A percentile compares a stretch with the other conserved stretches of the same genome.
Conservation (phyloP, 225 moss, liverwort and hornwort species). For the Sphagnum contortum region DNA sequence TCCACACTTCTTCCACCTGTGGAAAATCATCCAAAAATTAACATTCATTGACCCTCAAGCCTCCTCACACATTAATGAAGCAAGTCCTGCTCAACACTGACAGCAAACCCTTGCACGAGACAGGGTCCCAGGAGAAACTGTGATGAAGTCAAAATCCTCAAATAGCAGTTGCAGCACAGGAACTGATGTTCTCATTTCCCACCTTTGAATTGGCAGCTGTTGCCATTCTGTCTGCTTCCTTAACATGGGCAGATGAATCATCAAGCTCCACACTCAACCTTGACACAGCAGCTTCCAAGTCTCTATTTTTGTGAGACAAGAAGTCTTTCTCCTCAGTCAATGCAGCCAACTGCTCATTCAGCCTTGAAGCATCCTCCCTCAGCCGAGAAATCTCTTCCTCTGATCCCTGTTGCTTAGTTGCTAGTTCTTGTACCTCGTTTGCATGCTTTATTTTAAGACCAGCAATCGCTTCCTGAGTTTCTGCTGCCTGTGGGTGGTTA, state of each 20-base stretch:
- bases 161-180: too few relatives aligned
- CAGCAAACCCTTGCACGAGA: too few relatives aligned
- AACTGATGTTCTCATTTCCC: neutral
- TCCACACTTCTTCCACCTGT: too few relatives aligned
- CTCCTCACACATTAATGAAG: too few relatives aligned
- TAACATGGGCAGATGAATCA: neutral
- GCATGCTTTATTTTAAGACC: neutral
- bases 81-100: too few relatives aligned
- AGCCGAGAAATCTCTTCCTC: constrained; percentile 18
- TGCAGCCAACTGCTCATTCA: constrained; percentile 22
- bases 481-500: too few relatives aligned
- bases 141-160: too few relatives aligned
- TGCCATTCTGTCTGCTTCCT: neutral
- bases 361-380: constrained; percentile 18
- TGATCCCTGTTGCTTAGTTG: constrained; percentile 8
- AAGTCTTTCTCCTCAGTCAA: constrained; percentile 17
- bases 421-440: constrained; percentile 16
- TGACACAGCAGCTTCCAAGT: constrained; percentile 13
- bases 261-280: neutral
- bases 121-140: too few relatives aligned
- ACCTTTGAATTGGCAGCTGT: constrained; percentile 16
- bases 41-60: too few relatives aligned
- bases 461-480: too few relatives aligned
- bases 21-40: too few relatives aligned
- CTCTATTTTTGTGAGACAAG: constrained; percentile 16